phyloP scores from a whole-genome alignment of 768 basidiomycete genomes.

The Coprinopsis sp. region DNA sequence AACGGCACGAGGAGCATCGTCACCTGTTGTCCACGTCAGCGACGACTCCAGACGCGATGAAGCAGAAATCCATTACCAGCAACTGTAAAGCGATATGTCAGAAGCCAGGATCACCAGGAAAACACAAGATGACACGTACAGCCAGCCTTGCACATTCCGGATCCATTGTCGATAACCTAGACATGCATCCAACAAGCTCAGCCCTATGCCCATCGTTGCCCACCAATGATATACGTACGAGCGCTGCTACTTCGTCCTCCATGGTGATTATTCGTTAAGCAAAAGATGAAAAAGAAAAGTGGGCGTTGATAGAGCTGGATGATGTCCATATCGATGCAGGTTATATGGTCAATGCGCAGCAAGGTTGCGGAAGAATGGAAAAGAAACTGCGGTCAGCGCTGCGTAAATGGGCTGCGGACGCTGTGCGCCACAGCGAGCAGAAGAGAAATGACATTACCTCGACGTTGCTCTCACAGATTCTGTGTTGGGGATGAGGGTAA shows the following conservation, averaged over 20 bases:
- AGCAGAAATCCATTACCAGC: constrained; percentile 38
- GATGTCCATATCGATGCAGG: constrained; percentile 6
- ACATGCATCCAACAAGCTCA: neutral
- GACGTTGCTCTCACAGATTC: constrained; percentile 2
- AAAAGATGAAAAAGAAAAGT: constrained; percentile 3
- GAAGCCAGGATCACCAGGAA: constrained; percentile 6
- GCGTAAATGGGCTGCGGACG: neutral
- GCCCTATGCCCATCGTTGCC: neutral
- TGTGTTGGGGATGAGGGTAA: constrained; percentile 2
- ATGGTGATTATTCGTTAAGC: constrained; percentile 9
- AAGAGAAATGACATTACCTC: constrained; percentile 5
- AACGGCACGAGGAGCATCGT: constrained; percentile 81
- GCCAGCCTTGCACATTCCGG: constrained; percentile 99
- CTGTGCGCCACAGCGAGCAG: constrained; percentile 1
- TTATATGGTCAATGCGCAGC: constrained; percentile 11
- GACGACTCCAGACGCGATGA: constrained; percentile 5
- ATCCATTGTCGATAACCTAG: constrained; percentile 83
- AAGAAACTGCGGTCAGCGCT: constrained; percentile 6
- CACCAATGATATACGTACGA: constrained; percentile 5
- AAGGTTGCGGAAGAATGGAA: constrained; percentile 2
- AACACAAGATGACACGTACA: constrained; percentile 46
- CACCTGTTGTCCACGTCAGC: constrained; percentile 61
- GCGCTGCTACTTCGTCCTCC: constrained; percentile 13
- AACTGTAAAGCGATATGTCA: constrained; percentile 32
- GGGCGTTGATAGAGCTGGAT: neutral